A percentile compares a stretch with the other conserved stretches of the same genome.
Evolutionary conservation across 148 eudicot genomes (phyloP).

Genomic region (Dianthus caryophyllus): DNA sequence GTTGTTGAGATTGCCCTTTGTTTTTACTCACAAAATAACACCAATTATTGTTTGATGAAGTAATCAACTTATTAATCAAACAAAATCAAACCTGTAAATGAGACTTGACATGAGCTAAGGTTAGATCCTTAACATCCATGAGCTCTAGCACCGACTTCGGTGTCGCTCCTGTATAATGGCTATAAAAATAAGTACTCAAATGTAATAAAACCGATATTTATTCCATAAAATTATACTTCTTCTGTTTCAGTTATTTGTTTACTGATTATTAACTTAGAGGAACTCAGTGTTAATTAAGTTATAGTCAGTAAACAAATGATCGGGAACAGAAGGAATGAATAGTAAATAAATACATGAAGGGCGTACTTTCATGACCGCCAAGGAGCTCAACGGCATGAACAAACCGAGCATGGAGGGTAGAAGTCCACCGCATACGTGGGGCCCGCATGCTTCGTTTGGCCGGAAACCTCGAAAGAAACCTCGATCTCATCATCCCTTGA

Average conservation of each 20-base stretch:
- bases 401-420: conserved; percentile 84
- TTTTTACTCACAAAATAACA: conserved; percentile 1
- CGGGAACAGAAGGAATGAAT: not conserved
- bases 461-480: conserved; percentile 70
- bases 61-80: not conserved
- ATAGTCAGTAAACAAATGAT: too few species aligned
- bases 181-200: too few species aligned
- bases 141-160: conserved; percentile 96
- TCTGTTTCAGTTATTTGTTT: too few species aligned
- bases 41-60: too few species aligned
- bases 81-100: conserved; percentile 71
- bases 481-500: conserved; percentile 53
- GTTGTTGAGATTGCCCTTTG: not conserved
- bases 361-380: conserved; percentile 95
- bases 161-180: conserved; percentile 77
- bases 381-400: conserved; percentile 96
- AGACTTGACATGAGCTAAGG: conserved; percentile 93
- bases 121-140: conserved; percentile 98
- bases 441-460: conserved; percentile 87
- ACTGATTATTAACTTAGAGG: too few species aligned
- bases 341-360: not conserved
- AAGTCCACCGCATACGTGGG: conserved; percentile 96
- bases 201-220: too few species aligned
- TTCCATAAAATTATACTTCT: too few species aligned
- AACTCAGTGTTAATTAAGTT: too few species aligned